Evolutionary conservation across 495 filamentous ascomycete species (phyloP).

Genomic region (Evernia prunastri): DNA sequence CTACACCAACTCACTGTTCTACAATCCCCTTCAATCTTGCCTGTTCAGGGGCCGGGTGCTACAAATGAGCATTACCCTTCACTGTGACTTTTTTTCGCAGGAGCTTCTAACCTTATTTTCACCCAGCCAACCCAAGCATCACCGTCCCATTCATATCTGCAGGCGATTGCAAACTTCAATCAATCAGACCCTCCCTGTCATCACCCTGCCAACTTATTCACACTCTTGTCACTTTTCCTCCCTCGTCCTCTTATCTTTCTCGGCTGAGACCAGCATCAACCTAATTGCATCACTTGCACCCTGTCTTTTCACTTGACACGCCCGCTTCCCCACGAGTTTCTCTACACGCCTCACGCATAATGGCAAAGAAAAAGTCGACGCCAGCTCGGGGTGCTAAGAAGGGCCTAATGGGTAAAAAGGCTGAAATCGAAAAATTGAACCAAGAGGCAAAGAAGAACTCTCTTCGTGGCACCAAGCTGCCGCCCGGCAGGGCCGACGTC

Average conservation of each 20-base stretch:
- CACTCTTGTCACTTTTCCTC: not conserved
- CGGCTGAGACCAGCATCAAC: not conserved
- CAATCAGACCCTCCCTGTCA: not conserved
- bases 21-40: not conserved
- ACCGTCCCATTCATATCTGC: not conserved
- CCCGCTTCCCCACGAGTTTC: not conserved
- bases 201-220: not conserved
- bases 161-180: not conserved
- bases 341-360: not conserved
- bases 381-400: constrained; percentile 2
- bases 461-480: not conserved
- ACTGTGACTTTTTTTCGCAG: not conserved
- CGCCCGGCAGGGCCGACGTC: not conserved
- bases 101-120: not conserved
- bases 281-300: not conserved
- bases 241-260: not conserved
- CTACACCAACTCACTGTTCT: not conserved
- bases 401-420: constrained; percentile 2
- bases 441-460: not conserved
- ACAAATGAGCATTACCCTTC: not conserved
- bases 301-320: not conserved
- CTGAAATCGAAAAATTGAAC: constrained; percentile 15
- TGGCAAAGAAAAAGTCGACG: constrained; percentile 6
- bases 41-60: not conserved
- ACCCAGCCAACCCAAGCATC: not conserved